Evolutionary conservation across 805 yeast genomes (phyloP).

Genomic region (Saccharomyces jurei): DNA sequence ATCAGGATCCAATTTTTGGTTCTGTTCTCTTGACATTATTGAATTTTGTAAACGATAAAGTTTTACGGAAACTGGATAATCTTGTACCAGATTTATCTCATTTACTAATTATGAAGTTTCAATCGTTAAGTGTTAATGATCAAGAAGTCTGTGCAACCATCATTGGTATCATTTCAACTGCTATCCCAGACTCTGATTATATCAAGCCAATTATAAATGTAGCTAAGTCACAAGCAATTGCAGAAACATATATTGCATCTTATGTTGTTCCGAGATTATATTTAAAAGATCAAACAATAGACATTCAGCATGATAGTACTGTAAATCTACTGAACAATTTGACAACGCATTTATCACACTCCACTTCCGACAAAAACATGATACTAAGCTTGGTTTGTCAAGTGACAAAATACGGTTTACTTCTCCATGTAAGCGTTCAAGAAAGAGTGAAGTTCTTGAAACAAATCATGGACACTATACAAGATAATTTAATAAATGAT

Average conservation of each 20-base stretch:
- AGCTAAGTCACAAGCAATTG: conserved; percentile 1
- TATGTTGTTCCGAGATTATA: conserved; percentile 20
- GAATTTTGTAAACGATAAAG: conserved; percentile 10
- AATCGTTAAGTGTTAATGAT: conserved; percentile 14
- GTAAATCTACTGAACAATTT: background rate
- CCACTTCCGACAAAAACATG: background rate
- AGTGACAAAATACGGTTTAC: conserved; percentile 34
- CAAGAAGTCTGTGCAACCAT: conserved; percentile 35
- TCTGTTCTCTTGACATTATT: conserved; percentile 27
- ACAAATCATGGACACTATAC: conserved; percentile 25
- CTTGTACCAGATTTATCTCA: conserved; percentile 21
- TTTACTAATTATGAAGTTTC: conserved; percentile 7
- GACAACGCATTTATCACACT: background rate
- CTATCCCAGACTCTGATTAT: conserved; percentile 5
- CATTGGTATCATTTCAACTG: conserved; percentile 38
- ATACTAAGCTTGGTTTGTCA: conserved; percentile 22
- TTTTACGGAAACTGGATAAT: conserved; percentile 5
- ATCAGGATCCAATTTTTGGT: conserved; percentile 30
- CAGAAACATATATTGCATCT: conserved; percentile 8
- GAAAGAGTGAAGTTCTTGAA: conserved; percentile 17
- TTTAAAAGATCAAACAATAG: background rate
- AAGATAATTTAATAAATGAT: conserved; percentile 42
- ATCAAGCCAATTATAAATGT: conserved; percentile 1
- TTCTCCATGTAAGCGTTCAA: conserved; percentile 13
- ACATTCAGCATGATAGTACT: background rate